These are phyloP conservation scores for Yamadazyma sp. DNA, from an alignment of 1,139 yeast genomes.

Conservation along the genomic window DNA sequence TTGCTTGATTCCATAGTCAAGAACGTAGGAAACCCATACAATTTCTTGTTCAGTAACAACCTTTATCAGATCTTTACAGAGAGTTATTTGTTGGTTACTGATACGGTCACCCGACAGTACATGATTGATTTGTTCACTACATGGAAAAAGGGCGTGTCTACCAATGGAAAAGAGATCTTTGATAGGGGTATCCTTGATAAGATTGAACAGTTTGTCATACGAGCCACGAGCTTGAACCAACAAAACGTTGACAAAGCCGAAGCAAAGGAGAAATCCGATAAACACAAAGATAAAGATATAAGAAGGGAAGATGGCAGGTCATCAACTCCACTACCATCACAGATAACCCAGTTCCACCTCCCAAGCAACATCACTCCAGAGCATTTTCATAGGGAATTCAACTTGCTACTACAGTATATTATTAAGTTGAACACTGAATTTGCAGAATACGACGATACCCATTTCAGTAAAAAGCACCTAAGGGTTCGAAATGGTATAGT, in stretches of 20 bases:
- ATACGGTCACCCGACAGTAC: constrained; percentile 36
- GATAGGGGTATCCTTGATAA: constrained; percentile 27
- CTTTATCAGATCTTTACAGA: constrained; percentile 38
- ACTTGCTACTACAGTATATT: constrained; percentile 30
- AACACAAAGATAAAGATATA: neutral
- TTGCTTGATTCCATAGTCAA: constrained; percentile 44
- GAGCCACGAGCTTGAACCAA: constrained; percentile 30
- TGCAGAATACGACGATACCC: constrained; percentile 16
- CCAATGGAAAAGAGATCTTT: constrained; percentile 38
- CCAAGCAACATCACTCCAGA: constrained; percentile 25
- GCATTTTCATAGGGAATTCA: constrained; percentile 32
- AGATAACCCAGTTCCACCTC: constrained; percentile 6
- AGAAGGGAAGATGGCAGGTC: neutral
- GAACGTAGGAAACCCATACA: constrained; percentile 46
- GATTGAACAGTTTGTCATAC: constrained; percentile 41
- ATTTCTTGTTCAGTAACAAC: constrained; percentile 34
- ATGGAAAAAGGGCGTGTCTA: constrained; percentile 36
- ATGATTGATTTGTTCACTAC: constrained; percentile 42
- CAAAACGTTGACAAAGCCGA: neutral
- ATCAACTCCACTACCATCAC: constrained; percentile 3
- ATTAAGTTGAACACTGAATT: constrained; percentile 22
- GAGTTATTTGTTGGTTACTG: constrained; percentile 40
- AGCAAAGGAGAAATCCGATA: neutral
- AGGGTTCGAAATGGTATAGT: constrained; percentile 31
- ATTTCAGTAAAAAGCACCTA: constrained; percentile 15